Evolutionary conservation across 129 eudicot species (phyloP).

Genomic region (Pittosporum tobira): DNA sequence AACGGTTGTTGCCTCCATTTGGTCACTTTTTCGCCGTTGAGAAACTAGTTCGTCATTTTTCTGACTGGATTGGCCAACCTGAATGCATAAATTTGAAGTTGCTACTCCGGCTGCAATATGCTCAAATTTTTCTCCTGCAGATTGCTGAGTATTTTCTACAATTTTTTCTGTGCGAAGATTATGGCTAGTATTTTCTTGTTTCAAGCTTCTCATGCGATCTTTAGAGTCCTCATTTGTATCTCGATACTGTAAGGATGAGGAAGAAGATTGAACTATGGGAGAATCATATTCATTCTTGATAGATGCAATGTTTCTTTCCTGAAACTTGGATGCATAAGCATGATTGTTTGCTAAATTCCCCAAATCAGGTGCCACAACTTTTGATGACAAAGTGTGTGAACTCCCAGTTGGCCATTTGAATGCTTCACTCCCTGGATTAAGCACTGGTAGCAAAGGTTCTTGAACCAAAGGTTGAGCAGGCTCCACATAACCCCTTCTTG

Average conservation of each 20-base stretch:
- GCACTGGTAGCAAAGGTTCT: neutral
- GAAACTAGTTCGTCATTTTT: neutral
- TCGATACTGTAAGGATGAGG: constrained; percentile 33
- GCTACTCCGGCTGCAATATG: constrained; percentile 2
- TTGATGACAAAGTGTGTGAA: constrained; percentile 9
- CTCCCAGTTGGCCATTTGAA: constrained; percentile 10
- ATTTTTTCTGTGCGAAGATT: constrained; percentile 12
- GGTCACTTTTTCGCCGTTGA: constrained; percentile 2
- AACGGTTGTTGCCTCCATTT: constrained; percentile 2
- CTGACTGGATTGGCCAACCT: constrained; percentile 12
- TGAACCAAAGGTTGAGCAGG: constrained; percentile 15
- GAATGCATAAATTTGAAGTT: neutral
- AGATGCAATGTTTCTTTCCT: constrained; percentile 43
- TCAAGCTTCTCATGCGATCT: constrained; percentile 11
- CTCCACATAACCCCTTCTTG: constrained; percentile 17
- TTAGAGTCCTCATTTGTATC: constrained; percentile 21
- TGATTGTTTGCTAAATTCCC: constrained; percentile 18
- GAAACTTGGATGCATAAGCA: constrained; percentile 19
- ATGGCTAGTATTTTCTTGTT: constrained; percentile 19
- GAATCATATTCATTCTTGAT: constrained; percentile 20
- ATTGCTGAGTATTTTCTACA: constrained; percentile 5
- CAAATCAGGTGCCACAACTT: constrained; percentile 8
- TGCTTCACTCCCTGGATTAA: neutral
- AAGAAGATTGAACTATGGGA: constrained; percentile 31
- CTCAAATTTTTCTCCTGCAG: constrained; percentile 3